Conservation (phyloP, 345 rosid species). For the Turritis glabra region DNA sequence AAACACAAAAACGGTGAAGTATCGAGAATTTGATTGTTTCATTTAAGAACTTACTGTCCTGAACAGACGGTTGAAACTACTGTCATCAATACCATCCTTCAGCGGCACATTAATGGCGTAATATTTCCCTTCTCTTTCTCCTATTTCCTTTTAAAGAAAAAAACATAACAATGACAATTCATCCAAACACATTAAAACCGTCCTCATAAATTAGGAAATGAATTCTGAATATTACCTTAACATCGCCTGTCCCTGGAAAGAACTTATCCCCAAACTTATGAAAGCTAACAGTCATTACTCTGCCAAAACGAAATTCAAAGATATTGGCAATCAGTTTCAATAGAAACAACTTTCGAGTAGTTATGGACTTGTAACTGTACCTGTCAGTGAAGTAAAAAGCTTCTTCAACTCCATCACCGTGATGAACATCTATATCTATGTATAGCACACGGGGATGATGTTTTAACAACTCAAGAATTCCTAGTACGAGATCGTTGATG, state of each 20-base stretch:
- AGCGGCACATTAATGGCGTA: conserved; percentile 97
- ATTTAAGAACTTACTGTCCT: conserved; percentile 64
- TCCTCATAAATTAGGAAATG: background rate
- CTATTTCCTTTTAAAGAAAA: conserved; percentile 64
- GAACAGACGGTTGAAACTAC: conserved; percentile 89
- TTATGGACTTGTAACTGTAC: conserved; percentile 35
- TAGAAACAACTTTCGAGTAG: background rate
- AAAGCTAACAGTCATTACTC: conserved; percentile 99
- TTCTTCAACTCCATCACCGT: conserved; percentile 99
- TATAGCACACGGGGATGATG: conserved; percentile 88
- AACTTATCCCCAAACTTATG: conserved; percentile 94
- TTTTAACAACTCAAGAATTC: conserved; percentile 90
- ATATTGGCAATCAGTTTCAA: conserved; percentile 12
- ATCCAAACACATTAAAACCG: conserved; percentile 11
- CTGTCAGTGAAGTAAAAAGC: conserved; percentile 98
- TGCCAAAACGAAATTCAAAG: conserved; percentile 40
- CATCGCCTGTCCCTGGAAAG: conserved; percentile 99
- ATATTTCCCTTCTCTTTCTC: conserved; percentile 95
- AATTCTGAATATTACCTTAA: conserved; percentile 58
- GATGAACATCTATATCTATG: conserved; percentile 97
- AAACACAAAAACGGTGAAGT: background rate
- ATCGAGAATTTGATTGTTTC: background rate
- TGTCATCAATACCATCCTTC: conserved; percentile 97
- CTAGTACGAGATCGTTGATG: conserved; percentile 94
- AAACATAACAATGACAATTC: conserved; percentile 6